These are phyloP conservation scores for Apium graveolens DNA, from an alignment of 129 eudicot genomes.

Conservation along the genomic window DNA sequence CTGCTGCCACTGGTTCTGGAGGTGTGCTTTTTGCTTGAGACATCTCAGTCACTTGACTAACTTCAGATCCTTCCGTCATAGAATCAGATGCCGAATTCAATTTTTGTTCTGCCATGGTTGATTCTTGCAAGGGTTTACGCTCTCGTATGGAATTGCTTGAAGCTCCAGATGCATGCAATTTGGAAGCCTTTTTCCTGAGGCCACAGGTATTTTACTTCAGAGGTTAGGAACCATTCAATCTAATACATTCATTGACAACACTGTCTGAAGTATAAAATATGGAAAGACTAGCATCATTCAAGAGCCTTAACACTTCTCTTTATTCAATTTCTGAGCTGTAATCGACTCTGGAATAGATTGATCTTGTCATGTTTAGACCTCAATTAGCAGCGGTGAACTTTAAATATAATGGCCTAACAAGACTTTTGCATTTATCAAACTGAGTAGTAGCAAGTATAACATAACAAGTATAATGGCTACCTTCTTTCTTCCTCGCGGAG, in stretches of 20 bases:
- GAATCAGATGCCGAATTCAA: constrained; percentile 31
- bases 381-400: background rate
- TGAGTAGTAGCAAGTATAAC: background rate
- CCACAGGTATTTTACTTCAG: background rate
- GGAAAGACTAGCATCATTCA: background rate
- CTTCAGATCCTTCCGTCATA: constrained; percentile 46
- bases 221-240: background rate
- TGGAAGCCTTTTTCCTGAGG: constrained; percentile 54
- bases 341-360: background rate
- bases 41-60: constrained; percentile 39
- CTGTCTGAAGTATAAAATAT: background rate
- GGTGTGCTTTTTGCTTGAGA: constrained; percentile 48
- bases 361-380: background rate
- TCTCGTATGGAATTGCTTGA: constrained; percentile 41
- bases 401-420: background rate
- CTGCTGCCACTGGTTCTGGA: constrained; percentile 39
- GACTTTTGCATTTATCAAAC: background rate
- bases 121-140: constrained; percentile 44
- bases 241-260: background rate
- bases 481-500: constrained; percentile 60
- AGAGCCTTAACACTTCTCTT: background rate
- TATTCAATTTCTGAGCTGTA: background rate
- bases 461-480: constrained; percentile 20
- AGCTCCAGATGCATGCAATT: constrained; percentile 23
- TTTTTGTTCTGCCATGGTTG: constrained; percentile 34